Base-by-base conservation (phyloP, 2,329 filamentous ascomycete genomes). In the Pseudopithomyces maydicus region DNA sequence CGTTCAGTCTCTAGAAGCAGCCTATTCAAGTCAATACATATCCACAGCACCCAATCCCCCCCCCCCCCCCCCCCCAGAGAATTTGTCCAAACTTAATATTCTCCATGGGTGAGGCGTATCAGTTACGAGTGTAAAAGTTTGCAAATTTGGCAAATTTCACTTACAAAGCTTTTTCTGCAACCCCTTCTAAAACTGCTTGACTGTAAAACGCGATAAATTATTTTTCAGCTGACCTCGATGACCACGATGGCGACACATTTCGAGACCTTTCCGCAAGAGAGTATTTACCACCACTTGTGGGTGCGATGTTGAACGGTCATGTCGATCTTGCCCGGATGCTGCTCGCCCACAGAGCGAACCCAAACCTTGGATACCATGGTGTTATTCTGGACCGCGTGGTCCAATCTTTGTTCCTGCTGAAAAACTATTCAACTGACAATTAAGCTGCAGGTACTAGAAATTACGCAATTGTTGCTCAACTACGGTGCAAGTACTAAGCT, bases 281-380 rank as follows among this genome's bases (percentile, higher is more conserved):
- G 6, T 47, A 35, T 36, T 35, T 32, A 36, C 44, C 44, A 47
- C 29, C 44, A 32, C 44, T 47, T 12, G 44, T 47, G 17, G 36
- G 44, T 47, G 44, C 44, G 11, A 32, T 47, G 29, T 47, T 47
- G 44, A 35, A 47, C 32, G 29, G 44, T 47, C 29, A 35, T 47
- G 12, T 47, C 44, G 44, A 47, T 6, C 7, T 47, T 47, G 44
- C 26, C 36, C 44, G 44, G 32, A 47, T 47, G 44, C 44, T 47
- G 44, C 44, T 47, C 44, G 44, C 32, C 17, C 44, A 47, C 32
- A 19, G 44, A 47, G 44, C 44, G 44, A 47, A 47, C 44, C 44
- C 44, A 47, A 20, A 47, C 12, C 12, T 47, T 47, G 44, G 26
- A 3, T 47, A 47, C 44, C 44, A 47, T 47, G 44, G 41, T 20